Percentiles rank a stretch among this genome's conserved stretches.
phyloP scores from a whole-genome alignment of 495 filamentous ascomycete genomes.

The Penicillium riverlandense region DNA sequence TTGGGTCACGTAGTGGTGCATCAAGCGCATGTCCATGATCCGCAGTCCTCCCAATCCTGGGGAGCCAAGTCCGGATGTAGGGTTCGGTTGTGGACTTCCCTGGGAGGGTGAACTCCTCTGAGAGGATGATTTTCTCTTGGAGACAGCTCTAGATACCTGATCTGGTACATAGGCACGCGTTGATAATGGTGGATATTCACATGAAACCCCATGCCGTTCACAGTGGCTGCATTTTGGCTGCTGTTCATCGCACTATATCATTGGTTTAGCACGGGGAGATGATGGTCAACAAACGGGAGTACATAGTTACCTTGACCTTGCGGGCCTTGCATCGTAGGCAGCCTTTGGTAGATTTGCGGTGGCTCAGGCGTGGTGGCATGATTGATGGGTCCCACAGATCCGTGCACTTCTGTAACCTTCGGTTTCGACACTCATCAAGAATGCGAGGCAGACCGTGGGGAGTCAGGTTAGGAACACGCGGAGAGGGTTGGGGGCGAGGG shows the following conservation, averaged over 20 bases:
- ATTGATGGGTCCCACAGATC: no score
- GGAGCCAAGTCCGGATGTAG: conserved; percentile 2
- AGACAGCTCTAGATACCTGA: neutral
- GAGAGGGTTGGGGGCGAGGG: no score
- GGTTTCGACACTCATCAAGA: no score
- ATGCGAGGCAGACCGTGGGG: no score
- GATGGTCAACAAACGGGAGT: neutral
- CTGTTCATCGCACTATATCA: conserved; percentile 10
- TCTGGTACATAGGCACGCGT: conserved; percentile 9
- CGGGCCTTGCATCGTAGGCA: conserved; percentile 42
- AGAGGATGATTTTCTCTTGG: no score
- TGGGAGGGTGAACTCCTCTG: no score
- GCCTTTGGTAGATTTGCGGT: conserved; percentile 37
- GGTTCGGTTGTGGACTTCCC: neutral
- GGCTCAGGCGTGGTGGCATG: conserved; percentile 17
- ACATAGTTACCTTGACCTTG: conserved; percentile 30
- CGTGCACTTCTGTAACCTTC: no score
- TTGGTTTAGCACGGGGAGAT: neutral
- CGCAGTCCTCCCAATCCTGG: conserved; percentile 6
- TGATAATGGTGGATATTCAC: conserved; percentile 9
- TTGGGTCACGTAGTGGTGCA: conserved; percentile 15
- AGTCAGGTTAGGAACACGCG: no score
- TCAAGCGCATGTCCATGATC: conserved; percentile 13
- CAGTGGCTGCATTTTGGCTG: conserved; percentile 16
- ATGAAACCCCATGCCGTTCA: conserved; percentile 7